phyloP scores from a whole-genome alignment of 2,329 filamentous ascomycete genomes.

The Apiospora saccharicola region DNA sequence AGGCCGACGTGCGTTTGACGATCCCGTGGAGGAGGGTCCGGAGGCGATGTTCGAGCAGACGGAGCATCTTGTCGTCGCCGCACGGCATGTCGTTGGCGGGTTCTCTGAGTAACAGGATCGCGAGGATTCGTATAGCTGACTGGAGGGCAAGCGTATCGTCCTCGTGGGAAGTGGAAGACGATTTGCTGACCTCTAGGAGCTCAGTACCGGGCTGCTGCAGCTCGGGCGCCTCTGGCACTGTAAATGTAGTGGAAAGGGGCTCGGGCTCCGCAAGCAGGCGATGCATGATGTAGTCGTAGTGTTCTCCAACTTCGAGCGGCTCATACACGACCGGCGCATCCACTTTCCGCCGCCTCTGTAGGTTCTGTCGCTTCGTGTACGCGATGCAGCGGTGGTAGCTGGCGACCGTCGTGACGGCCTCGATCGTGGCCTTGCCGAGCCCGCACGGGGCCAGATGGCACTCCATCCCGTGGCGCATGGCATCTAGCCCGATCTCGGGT shows the following conservation, averaged over 20 bases:
- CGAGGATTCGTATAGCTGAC: conserved; percentile 2
- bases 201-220: not conserved
- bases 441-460: not conserved
- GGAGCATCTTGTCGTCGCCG: not conserved
- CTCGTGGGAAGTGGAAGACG: not conserved
- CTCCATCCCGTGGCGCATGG: not conserved
- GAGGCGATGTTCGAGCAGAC: not conserved
- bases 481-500: not conserved
- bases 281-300: not conserved
- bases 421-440: not conserved
- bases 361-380: not conserved
- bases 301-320: not conserved
- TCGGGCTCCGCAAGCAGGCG: not conserved
- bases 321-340: not conserved
- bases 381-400: conserved; percentile 1
- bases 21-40: not conserved
- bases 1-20: not conserved
- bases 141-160: not conserved
- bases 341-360: not conserved
- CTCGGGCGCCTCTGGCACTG: not conserved
- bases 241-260: not conserved
- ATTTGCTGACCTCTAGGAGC: not conserved
- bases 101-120: not conserved
- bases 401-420: not conserved
- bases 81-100: not conserved